Evolutionary conservation across 805 yeast genomes (phyloP).

Genomic region (Kluyveromyces wickerhamii): DNA sequence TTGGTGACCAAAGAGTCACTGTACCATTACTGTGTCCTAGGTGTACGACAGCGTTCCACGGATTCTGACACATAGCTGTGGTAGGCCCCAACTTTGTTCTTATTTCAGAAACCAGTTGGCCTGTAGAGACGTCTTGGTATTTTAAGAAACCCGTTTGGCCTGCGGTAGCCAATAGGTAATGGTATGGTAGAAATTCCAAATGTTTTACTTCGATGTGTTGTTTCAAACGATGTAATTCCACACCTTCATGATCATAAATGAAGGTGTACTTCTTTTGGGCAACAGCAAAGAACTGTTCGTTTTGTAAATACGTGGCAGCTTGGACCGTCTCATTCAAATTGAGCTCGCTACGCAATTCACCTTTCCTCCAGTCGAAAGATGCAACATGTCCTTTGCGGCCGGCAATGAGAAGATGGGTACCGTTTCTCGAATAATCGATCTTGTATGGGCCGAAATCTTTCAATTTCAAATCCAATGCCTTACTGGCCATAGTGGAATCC

Average conservation of each 20-base stretch:
- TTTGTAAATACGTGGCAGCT: conserved; percentile 85
- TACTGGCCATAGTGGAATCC: conserved; percentile 66
- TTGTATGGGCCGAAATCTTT: conserved; percentile 81
- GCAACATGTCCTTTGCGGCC: conserved; percentile 96
- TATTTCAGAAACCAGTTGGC: conserved; percentile 71
- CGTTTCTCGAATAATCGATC: conserved; percentile 77
- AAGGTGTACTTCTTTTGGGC: conserved; percentile 94
- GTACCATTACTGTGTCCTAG: conserved; percentile 91
- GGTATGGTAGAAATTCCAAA: conserved; percentile 87
- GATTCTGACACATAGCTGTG: conserved; percentile 79
- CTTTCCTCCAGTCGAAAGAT: conserved; percentile 90
- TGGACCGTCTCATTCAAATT: conserved; percentile 82
- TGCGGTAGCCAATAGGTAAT: conserved; percentile 76
- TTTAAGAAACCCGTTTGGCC: conserved; percentile 85
- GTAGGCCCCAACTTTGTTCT: conserved; percentile 90
- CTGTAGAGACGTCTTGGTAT: conserved; percentile 94
- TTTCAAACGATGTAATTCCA: conserved; percentile 84
- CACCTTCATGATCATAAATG: conserved; percentile 84
- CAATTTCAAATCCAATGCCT: conserved; percentile 64
- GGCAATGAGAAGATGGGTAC: conserved; percentile 74
- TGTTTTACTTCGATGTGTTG: conserved; percentile 82
- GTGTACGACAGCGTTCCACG: conserved; percentile 93
- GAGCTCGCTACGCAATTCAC: conserved; percentile 71
- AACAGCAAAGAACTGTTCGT: conserved; percentile 89
- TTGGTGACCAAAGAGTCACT: conserved; percentile 90